Evolutionary conservation across 2,329 filamentous ascomycete species (phyloP), one percentile per base, ranked within the genome.

Genomic region (Alternaria triticimaculans): DNA sequence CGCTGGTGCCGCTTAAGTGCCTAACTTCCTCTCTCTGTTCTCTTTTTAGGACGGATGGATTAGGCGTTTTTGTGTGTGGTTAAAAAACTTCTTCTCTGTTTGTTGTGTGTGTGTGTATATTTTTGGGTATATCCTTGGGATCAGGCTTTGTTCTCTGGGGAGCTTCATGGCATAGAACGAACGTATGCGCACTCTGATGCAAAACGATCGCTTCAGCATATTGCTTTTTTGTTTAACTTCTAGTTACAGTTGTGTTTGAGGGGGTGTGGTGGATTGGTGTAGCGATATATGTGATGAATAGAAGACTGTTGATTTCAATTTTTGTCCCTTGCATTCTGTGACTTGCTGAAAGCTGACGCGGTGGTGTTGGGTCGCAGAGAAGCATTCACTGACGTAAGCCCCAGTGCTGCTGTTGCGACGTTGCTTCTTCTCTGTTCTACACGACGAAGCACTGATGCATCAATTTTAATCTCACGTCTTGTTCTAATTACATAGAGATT

Each of bases 1-100:
- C 54, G 71, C 71, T 53, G 66, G 59, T 43, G 55, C 68, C 30
- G 50, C 62, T 23, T 71, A 69, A 33, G 25, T 11, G 14, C 21
- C 26, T 21, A 21, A 37, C 14, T 37, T 37, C 20, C 15, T 49
- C 46, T 48, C 21, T 50, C n/a, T n/a, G n/a, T n/a, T n/a, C n/a
- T 30, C 25, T 44, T 9, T 37, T 37, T 7, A 30, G 4, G 23
- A 46, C 11, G n/a, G 48, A 41, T 21, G n/a, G 30, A 43, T n/a
- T 41, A 18, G 48, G 56, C 46, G 59, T 64, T 46, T 64, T 41
- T 41, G 37, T 55, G 56, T 66, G 46, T 37, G 30, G 30, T 20
- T 53, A 25, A 41, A 41, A 50, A 9, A 50, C 46, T 30, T 37
- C 46, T 28, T 37, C 18, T 37, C 30, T 41, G 30, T 53, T 53